Percentiles rank a stretch among this genome's conserved stretches.
phyloP scores from a whole-genome alignment of 169 alveolate genomes.

The Besnoitia besnoiti region DNA sequence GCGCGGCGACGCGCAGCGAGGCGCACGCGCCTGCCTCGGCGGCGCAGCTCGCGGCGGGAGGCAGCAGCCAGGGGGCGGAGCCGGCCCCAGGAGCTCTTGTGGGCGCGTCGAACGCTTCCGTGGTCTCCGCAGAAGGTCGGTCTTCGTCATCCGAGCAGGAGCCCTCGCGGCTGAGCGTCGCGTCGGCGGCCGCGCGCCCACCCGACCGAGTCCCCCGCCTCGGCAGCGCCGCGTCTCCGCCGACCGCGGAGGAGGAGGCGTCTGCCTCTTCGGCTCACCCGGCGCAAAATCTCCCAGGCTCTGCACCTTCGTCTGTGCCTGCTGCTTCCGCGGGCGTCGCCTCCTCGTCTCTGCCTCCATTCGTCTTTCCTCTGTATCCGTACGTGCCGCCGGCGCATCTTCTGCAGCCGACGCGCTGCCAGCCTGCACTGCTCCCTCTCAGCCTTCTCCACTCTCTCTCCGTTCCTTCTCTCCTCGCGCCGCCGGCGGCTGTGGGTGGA shows the following conservation, averaged over 20 bases:
- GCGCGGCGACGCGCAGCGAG: no score
- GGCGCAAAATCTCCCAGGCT: neutral
- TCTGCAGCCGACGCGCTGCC: constrained; percentile 21
- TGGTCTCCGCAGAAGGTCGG: no score
- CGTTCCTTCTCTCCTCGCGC: neutral
- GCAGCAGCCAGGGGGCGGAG: no score
- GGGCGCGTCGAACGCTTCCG: no score
- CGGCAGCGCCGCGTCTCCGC: no score
- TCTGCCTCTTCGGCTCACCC: neutral
- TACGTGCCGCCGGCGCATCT: neutral
- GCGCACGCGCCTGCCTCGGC: no score
- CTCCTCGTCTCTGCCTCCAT: neutral
- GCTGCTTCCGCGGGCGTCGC: neutral
- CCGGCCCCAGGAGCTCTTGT: no score
- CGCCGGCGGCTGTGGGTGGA: neutral
- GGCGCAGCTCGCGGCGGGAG: no score
- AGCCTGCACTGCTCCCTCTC: neutral
- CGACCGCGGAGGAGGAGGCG: neutral
- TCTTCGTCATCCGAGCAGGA: no score
- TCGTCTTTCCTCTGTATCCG: neutral
- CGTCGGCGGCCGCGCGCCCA: no score
- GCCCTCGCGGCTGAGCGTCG: no score
- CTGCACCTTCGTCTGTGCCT: neutral
- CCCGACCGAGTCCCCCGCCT: no score
- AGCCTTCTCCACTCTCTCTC: neutral